Base-by-base conservation (phyloP, 306 rosid species). In the Rosa persica region DNA sequence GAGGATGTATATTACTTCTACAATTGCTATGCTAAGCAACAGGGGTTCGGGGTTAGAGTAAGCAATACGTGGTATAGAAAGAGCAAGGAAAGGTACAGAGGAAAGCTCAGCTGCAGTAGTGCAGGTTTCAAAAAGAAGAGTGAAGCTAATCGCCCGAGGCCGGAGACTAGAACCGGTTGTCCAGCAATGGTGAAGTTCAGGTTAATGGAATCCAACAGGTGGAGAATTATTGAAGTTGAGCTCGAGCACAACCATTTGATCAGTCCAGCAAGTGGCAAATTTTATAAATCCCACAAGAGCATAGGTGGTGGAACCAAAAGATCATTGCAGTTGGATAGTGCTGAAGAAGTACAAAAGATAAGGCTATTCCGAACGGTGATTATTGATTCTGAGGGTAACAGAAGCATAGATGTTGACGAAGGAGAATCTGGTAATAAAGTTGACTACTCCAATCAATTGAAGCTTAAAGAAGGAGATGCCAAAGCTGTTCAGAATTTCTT, bases 151-250 rank as follows among this genome's bases (percentile, higher is more conserved):
- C 92, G 90, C 38, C 97, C 94, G 1, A 92, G 94, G 81, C 97
- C 97, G 3, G 90, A 89, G 74, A 91, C 97, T 38, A 83, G 97
- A 82, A 91, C 97, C 1, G 94, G 97, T 62, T 88, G 92, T 81
- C 97, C 94, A 5, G 94, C 97, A 44, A 92, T 89, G 97, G 87
- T 92, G 19, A 89, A 92, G 79, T 89, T 92, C 82, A 85, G 97
- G 75, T 79, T 92, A 76, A 92, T 84, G 88, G 94, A 88, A 51
- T 81, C 89, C 83, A 82, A 83, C 77, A 88, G 97, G 74, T 89
- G 97, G 97, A 89, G 94, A 82, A 83, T 92, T 76, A 83, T 92
- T 47, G 97, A 92, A 83, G 92, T 89, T 52, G 94, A 89, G 82
- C 90, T 92, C 78, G 88, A 92, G 81, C 97, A 92, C 80, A 92